Base-by-base conservation (phyloP, 352 stramenopile genomes). In the Pythium dissimile region DNA sequence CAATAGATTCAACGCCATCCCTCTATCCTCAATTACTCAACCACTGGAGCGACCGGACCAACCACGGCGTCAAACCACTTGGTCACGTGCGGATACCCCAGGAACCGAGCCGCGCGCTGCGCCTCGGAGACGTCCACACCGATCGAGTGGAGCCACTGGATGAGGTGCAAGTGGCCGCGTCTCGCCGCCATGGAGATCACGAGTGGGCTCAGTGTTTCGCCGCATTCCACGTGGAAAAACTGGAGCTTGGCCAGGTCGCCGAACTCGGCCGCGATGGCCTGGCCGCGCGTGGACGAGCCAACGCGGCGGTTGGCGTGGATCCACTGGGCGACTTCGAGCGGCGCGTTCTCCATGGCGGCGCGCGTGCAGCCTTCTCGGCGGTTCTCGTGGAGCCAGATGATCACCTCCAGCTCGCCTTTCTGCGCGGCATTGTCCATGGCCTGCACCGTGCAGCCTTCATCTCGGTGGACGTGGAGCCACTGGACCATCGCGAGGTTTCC, bases 71-170 rank as follows among this genome's bases (percentile, higher is more conserved):
- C 38, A 24, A 69, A 64, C 62, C 62, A 69, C 21, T 46, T 10
- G 27, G 45, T 42, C 11, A 69, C 53, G 31, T 69, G 62, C 15
- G 42, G 34, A 24, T 69, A 69, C 15, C 54, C 54, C 12, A 60
- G 27, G 26, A 56, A 69, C 1, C 62, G 56, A 16, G 62, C 62
- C 0, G 47, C 48, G 11, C n/a, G 34, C 3, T 38, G 39, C 27
- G 62, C 62, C 23, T 71, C 63, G 7, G 44, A 41, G 18, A 64
- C 59, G 32, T 72, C 54, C 8, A 65, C 35, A 20, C 64, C 59
- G 41, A 69, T 48, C n/a, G 64, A 46, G 32, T 69, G 59, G n/a
- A 72, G 54, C 65, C 65, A 72, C 52, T 69, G 60, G 26, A 72
- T 46, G 24, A 69, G 44, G 18, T 71, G 59, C 34, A 71, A 53